A percentile compares a stretch with the other conserved stretches of the same genome.
Evolutionary conservation across 805 yeast species (phyloP).

Genomic region (Nakazawaea ernobii): DNA sequence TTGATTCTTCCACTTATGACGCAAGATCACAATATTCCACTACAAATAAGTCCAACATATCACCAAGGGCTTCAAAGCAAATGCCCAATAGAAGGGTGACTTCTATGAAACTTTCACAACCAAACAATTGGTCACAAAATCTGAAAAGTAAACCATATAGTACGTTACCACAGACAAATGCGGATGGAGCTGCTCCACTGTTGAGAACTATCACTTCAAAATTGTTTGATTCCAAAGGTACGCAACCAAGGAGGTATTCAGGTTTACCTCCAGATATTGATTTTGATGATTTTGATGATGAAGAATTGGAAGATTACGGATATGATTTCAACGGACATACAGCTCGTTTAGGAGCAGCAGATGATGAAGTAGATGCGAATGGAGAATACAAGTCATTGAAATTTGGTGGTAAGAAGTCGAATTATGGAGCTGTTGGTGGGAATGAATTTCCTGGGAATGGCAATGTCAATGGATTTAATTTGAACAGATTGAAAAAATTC

Average conservation of each 20-base stretch:
- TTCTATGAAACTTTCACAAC: constrained; percentile 6
- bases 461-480: constrained; percentile 11
- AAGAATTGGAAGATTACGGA: constrained; percentile 22
- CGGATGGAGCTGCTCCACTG: constrained; percentile 23
- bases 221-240: constrained; percentile 66
- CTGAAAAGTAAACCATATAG: constrained; percentile 22
- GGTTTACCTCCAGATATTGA: constrained; percentile 38
- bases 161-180: not conserved
- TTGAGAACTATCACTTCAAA: constrained; percentile 67
- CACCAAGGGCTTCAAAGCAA: constrained; percentile 1
- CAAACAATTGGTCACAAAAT: constrained; percentile 10
- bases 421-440: constrained; percentile 13
- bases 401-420: constrained; percentile 20
- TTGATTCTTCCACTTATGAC: constrained; percentile 9
- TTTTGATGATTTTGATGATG: constrained; percentile 48
- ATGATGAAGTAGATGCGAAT: constrained; percentile 10
- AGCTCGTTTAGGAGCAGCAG: constrained; percentile 11
- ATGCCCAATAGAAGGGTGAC: constrained; percentile 9
- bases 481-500: constrained; percentile 10
- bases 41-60: constrained; percentile 1
- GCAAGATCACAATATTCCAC: constrained; percentile 6
- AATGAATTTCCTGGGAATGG: constrained; percentile 8
- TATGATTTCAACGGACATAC: constrained; percentile 10
- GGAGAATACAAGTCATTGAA: constrained; percentile 20
- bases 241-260: constrained; percentile 67